Conservation (phyloP, 1,284 basidiomycete genomes). For the Mixia osmundae region DNA sequence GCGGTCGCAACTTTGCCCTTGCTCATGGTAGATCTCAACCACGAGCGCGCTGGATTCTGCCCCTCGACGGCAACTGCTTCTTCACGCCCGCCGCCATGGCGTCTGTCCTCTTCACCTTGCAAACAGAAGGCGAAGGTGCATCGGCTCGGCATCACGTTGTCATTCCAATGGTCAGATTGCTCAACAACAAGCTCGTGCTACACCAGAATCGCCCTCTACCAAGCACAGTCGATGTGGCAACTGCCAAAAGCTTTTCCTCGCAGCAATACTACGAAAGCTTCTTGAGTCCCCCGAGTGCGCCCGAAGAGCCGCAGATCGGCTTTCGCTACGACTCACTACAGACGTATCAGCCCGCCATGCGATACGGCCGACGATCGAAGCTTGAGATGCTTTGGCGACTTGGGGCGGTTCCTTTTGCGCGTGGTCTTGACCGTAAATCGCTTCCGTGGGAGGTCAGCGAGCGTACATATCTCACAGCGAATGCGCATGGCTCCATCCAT, state of each 20-base stretch:
- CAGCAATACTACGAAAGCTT: background rate
- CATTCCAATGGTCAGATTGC: conserved; percentile 19
- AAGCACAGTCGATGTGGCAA: too few species aligned
- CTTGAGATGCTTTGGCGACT: conserved; percentile 20
- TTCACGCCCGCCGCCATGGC: conserved; percentile 18
- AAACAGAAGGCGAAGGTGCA: conserved; percentile 13
- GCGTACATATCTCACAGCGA: conserved; percentile 14
- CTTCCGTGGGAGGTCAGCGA: conserved; percentile 18
- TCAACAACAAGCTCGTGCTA: conserved; percentile 15
- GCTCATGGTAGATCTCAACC: conserved; percentile 17
- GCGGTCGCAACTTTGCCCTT: conserved; percentile 20
- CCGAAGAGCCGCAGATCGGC: conserved; percentile 20
- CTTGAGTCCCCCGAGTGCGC: conserved; percentile 10
- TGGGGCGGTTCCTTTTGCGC: conserved; percentile 18
- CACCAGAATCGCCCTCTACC: too few species aligned
- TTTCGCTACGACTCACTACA: conserved; percentile 20
- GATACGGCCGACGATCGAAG: conserved; percentile 20
- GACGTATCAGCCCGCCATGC: conserved; percentile 17
- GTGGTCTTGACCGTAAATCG: conserved; percentile 15
- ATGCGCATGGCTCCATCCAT: conserved; percentile 16
- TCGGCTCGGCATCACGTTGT: conserved; percentile 14
- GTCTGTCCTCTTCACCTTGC: conserved; percentile 15
- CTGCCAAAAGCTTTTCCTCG: background rate
- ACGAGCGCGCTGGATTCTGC: conserved; percentile 19
- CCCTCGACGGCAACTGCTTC: conserved; percentile 21